Evolutionary conservation across 768 basidiomycete species (phyloP), one percentile per base, ranked within the genome.

Genomic region (Filobasidium wieringae): DNA sequence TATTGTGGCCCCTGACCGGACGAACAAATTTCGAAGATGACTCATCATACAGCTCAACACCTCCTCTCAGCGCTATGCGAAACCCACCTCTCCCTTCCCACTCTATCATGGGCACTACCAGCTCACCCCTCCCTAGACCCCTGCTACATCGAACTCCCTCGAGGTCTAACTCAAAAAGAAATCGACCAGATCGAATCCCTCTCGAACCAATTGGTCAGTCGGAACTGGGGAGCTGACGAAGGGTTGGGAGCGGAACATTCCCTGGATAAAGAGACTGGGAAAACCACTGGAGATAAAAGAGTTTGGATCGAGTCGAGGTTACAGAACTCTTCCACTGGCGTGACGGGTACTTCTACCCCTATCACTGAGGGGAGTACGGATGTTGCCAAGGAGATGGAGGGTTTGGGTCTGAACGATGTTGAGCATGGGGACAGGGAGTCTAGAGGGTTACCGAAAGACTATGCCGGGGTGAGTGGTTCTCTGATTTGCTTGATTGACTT

Each of bases 61-160:
- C 67, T 73, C 33, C 64, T 73, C 29, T 73, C 72, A 14, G 70
- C 72, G 4, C 53, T 73, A 9, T 61, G 68, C 11, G 72, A 73
- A 56, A 55, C 32, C 0, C 58, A 41, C 15, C 53, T 59, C 36
- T 41, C 39, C 19, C 65, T 73, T 7, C 66, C 65, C 1, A 73
- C 72, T 0, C 63, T 73, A 0, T 69, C 68, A 6, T 73, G 72
- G 72, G 62, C 64, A 1, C 65, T 73, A 63, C 64, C 65, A 14
- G 57, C 68, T 15, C 60, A 64, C 40, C 70, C 72, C 0, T 71
- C 72, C 0, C 55, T 67, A 14, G 72, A 73, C 24, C 55, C 68
- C 3, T 66, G 67, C 8, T 73, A 71, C 47, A 57, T 73, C 56
- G 72, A 73, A 58, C 63, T 73, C 15, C 59, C 67, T 2, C 60